Percentiles rank a stretch among this genome's conserved stretches.
Conservation (phyloP, 495 filamentous ascomycete species). For the Bryoglossum gracile region DNA sequence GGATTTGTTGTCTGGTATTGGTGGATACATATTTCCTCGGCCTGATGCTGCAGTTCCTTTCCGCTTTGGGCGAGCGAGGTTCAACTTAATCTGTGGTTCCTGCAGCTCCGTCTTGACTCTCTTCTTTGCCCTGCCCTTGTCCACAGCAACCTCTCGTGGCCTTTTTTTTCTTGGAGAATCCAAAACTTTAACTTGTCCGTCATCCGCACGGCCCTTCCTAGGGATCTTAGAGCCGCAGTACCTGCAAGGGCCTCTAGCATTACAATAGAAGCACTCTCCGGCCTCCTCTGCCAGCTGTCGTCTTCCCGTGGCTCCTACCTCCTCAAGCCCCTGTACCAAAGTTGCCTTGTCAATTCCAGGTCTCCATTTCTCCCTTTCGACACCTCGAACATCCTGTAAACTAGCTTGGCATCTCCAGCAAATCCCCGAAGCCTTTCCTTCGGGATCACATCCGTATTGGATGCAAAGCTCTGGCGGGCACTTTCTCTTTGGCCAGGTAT, state of each 20-base stretch:
- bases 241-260: neutral
- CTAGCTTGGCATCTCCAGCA: conserved; percentile 22
- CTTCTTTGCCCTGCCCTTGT: conserved; percentile 1
- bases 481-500: conserved; percentile 17
- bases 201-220: neutral
- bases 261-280: conserved; percentile 17
- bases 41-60: no score
- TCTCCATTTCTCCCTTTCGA: conserved; percentile 9
- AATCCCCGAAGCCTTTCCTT: neutral
- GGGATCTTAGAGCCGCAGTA: neutral
- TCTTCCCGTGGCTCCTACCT: conserved; percentile 2
- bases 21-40: no score
- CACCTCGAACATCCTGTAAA: neutral
- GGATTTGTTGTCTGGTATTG: no score
- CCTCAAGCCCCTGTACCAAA: conserved; percentile 12
- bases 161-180: neutral
- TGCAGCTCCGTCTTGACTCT: conserved; percentile 3
- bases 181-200: neutral
- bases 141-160: neutral
- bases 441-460: conserved; percentile 2
- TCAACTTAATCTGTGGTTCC: neutral
- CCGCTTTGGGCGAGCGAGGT: no score
- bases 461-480: conserved; percentile 23
- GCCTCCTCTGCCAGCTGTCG: conserved; percentile 6
- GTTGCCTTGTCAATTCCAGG: conserved; percentile 17